Evolutionary conservation across 208 protist genomes (phyloP), one percentile per base, ranked within the genome.

Genomic region (Crithidia mellificae): DNA sequence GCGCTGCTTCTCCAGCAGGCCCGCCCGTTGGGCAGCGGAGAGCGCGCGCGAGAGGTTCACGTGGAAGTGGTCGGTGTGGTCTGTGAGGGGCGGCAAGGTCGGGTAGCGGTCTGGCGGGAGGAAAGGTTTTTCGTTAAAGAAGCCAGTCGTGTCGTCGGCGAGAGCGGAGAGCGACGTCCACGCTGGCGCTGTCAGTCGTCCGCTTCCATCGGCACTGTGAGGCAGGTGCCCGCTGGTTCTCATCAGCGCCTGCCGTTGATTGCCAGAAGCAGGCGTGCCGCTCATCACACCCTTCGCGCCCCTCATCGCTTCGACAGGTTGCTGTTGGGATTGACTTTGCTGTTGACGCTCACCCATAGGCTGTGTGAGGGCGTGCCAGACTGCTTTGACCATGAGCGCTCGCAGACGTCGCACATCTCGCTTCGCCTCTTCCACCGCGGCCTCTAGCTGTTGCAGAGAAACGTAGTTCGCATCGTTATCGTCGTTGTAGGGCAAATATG

Each of bases 301-400:
- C n/a, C n/a, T n/a, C n/a, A n/a, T n/a, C 39, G 19, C 27, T 11
- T 41, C 36, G 29, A 7, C 30, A 6, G 2, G 19, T 55, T 62
- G 54, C 14, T 38, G 34, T 38, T 38, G 34, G 7, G 34, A n/a
- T n/a, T n/a, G n/a, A n/a, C n/a, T n/a, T n/a, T n/a, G 34, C 34
- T 5, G 34, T 15, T 6, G 41, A 36, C 43, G 41, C 19, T 2
- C 63, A 53, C 9, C 46, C 8, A 44, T 32, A 6, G 43, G 14
- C 0, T 64, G 59, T 4, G 63, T 77, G n/a, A 92, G 53, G 36
- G 71, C 68, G 41, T 90, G 77, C 83, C 83, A 92, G 27, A 89
- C 83, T 2, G 87, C 81, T 44, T 82, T 76, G 5, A 88, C 54
- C 57, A 82, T 84, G 46, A 92, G 72, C 43, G 54, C 54, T 34